Percentiles rank a stretch among this genome's conserved stretches.
Conservation (phyloP, 345 rosid species). For the Pugionium dolabratum region DNA sequence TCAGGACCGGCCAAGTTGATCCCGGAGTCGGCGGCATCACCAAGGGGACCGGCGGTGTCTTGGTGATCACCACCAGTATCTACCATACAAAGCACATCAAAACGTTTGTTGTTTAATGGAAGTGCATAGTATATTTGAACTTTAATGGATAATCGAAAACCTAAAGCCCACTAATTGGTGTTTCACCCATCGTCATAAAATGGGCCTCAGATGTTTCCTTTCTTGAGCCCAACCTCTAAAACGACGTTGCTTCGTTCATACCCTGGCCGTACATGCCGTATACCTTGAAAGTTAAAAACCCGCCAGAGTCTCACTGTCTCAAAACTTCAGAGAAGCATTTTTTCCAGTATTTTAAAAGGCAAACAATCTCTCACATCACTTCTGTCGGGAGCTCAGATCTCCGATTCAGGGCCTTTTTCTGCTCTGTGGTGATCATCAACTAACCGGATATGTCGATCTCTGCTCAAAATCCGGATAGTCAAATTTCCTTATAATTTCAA, state of each 20-base stretch:
- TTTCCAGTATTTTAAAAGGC: constrained; percentile 1
- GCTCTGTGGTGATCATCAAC: background rate
- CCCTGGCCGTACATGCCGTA: constrained; percentile 30
- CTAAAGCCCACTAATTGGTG: background rate
- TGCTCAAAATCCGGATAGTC: constrained; percentile 71
- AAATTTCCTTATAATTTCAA: too few species aligned
- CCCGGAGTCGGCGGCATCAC: too few species aligned
- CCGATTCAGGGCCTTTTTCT: constrained; percentile 40
- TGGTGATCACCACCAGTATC: too few species aligned
- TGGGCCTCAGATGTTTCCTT: background rate
- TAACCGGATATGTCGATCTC: constrained; percentile 55
- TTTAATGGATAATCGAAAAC: too few species aligned
- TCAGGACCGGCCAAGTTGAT: too few species aligned
- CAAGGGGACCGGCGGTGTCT: too few species aligned
- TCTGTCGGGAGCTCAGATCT: constrained; percentile 29
- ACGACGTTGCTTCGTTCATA: constrained; percentile 3
- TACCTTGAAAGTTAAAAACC: constrained; percentile 38
- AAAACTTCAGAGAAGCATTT: constrained; percentile 36
- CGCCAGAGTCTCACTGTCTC: constrained; percentile 29
- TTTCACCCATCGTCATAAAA: background rate
- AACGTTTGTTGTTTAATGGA: too few species aligned
- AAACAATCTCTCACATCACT: constrained; percentile 17
- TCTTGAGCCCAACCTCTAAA: background rate
- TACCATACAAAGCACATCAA: too few species aligned
- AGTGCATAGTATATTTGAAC: too few species aligned